Conservation (phyloP, 225 moss, liverwort and hornwort genomes). For the Polytrichum commune region DNA sequence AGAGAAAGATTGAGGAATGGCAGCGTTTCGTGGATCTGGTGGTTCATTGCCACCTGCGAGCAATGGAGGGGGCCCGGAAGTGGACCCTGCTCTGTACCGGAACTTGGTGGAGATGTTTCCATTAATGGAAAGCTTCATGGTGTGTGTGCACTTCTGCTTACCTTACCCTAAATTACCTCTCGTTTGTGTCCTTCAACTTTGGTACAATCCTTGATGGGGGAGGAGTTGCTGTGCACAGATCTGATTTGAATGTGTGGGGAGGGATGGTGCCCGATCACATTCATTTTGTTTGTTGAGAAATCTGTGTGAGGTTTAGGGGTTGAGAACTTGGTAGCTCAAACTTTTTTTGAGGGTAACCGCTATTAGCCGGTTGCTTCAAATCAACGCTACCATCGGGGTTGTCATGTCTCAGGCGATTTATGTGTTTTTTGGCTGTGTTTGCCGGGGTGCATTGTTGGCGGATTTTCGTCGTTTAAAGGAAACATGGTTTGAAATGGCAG, state of each 20-base stretch:
- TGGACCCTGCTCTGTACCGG: constrained; percentile 64
- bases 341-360: neutral
- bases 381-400: neutral
- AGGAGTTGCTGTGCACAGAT: neutral
- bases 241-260: neutral
- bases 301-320: neutral
- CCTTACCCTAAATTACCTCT: neutral
- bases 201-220: too few relatives aligned
- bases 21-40: constrained; percentile 52
- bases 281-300: neutral
- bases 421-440: constrained; percentile 8
- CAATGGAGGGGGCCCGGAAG: constrained; percentile 29
- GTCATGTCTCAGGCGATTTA: neutral
- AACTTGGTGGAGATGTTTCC: constrained; percentile 78
- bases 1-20: constrained; percentile 20
- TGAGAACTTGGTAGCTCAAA: neutral
- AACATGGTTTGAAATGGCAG: constrained; percentile 19
- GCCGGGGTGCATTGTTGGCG: too few relatives aligned
- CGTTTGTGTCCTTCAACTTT: neutral
- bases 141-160: constrained; percentile 15
- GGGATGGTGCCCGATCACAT: too few relatives aligned
- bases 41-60: constrained; percentile 13
- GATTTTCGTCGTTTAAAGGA: too few relatives aligned
- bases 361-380: neutral
- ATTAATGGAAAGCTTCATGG: constrained; percentile 71